These are phyloP conservation scores for Phytophthora hibernalis DNA, from an alignment of 352 stramenopile genomes.

Conservation along the genomic window DNA sequence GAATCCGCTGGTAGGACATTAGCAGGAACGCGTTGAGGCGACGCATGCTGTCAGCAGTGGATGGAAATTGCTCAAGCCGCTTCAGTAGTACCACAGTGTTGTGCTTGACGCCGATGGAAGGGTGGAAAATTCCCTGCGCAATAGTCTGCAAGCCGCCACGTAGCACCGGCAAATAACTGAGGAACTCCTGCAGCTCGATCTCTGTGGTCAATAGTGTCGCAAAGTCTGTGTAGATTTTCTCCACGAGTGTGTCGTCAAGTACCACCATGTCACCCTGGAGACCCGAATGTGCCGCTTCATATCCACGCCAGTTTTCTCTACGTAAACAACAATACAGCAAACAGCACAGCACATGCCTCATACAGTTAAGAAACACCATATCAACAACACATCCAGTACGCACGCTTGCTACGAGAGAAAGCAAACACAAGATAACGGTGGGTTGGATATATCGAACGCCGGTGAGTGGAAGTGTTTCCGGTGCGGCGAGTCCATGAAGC, in stretches of 20 bases:
- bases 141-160: slow-evolving; percentile 82
- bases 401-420: slow-evolving; percentile 46
- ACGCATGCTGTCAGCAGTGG: slow-evolving; percentile 72
- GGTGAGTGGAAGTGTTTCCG: slow-evolving; percentile 53
- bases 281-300: slow-evolving; percentile 81
- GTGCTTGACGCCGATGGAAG: slow-evolving; percentile 89
- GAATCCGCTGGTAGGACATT: slow-evolving; percentile 88
- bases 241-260: slow-evolving; percentile 79
- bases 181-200: slow-evolving; percentile 82
- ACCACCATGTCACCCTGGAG: slow-evolving; percentile 80
- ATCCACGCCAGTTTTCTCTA: slow-evolving; percentile 81
- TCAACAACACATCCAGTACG: slow-evolving; percentile 17
- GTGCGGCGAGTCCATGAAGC: slow-evolving; percentile 67
- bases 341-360: slow-evolving; percentile 26
- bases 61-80: slow-evolving; percentile 82
- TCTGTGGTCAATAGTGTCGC: slow-evolving; percentile 74
- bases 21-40: slow-evolving; percentile 82
- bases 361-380: slow-evolving; percentile 57
- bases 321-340: slow-evolving; percentile 57
- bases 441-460: slow-evolving; percentile 90
- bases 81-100: slow-evolving; percentile 89
- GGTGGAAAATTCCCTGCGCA: slow-evolving; percentile 87
- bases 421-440: slow-evolving; percentile 46
- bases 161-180: slow-evolving; percentile 83
- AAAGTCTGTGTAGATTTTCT: slow-evolving; percentile 88